These are phyloP conservation scores for Trichothecium roseum DNA, from an alignment of 2,329 filamentous ascomycete genomes.

Conservation along the genomic window DNA sequence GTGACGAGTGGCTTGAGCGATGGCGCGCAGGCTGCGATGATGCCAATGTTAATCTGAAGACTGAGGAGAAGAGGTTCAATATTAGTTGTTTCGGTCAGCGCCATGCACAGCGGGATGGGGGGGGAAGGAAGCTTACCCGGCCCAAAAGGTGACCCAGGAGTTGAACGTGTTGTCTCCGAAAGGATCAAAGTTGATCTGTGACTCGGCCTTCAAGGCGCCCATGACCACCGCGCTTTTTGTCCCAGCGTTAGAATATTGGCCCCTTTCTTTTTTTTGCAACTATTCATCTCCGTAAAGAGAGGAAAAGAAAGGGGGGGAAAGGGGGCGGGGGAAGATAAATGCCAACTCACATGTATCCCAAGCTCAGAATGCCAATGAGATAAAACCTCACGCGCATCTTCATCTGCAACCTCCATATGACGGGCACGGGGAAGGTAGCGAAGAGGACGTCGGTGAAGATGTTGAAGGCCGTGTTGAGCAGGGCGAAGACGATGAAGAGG, in stretches of 20 bases:
- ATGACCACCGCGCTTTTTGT: conserved; percentile 20
- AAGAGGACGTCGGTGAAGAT: conserved; percentile 33
- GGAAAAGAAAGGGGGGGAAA: too few species aligned
- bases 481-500: background rate
- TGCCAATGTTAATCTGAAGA: conserved; percentile 28
- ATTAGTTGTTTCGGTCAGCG: conserved; percentile 3
- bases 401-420: conserved; percentile 30
- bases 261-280: too few species aligned
- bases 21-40: conserved; percentile 27
- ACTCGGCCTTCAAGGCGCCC: conserved; percentile 27
- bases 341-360: conserved; percentile 28
- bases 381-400: conserved; percentile 25
- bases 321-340: background rate
- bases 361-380: conserved; percentile 26
- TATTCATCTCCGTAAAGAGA: too few species aligned
- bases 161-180: conserved; percentile 20
- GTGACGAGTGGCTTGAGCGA: conserved; percentile 25
- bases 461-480: conserved; percentile 18
- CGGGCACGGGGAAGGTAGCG: conserved; percentile 27
- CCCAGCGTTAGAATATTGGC: too few species aligned
- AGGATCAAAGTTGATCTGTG: conserved; percentile 21
- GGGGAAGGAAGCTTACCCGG: conserved; percentile 16
- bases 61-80: conserved; percentile 14
- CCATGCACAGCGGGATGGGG: background rate
- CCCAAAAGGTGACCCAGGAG: conserved; percentile 19